Evolutionary conservation across 345 rosid genomes (phyloP).

Genomic region (Salix brachista): DNA sequence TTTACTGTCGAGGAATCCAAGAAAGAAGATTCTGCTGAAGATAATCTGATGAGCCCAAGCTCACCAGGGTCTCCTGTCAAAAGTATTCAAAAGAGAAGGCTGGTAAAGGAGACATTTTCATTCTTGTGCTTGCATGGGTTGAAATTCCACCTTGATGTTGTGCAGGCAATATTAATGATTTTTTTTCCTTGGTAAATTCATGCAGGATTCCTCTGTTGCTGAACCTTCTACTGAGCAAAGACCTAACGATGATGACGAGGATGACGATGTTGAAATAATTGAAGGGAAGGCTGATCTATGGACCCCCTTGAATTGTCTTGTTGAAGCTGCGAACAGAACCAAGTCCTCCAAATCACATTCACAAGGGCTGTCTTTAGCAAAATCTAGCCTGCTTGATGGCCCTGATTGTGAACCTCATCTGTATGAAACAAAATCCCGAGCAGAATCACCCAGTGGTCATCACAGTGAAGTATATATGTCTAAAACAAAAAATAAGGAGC

Average conservation of each 20-base stretch:
- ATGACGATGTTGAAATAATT: slow-evolving; percentile 46
- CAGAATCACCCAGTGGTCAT: slow-evolving; percentile 28
- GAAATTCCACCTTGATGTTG: slow-evolving; percentile 4
- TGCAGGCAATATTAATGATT: not conserved
- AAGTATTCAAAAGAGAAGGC: slow-evolving; percentile 52
- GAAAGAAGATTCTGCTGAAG: slow-evolving; percentile 47
- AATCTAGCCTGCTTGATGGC: slow-evolving; percentile 34
- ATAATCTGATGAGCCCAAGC: slow-evolving; percentile 51
- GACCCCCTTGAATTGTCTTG: slow-evolving; percentile 90
- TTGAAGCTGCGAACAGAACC: slow-evolving; percentile 90
- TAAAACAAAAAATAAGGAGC: slow-evolving; percentile 53
- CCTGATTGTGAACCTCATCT: slow-evolving; percentile 34
- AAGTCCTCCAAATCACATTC: slow-evolving; percentile 59
- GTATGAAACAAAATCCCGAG: slow-evolving; percentile 32
- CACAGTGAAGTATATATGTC: slow-evolving; percentile 28
- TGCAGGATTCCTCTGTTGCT: slow-evolving; percentile 57
- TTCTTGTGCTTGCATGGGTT: not conserved
- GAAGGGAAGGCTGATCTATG: slow-evolving; percentile 69
- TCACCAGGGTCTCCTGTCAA: slow-evolving; percentile 63
- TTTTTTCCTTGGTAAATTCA: slow-evolving; percentile 6
- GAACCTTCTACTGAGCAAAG: slow-evolving; percentile 40
- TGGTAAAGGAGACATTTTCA: slow-evolving; percentile 46
- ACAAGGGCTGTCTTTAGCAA: slow-evolving; percentile 41
- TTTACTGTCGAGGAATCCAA: slow-evolving; percentile 50
- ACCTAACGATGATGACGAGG: slow-evolving; percentile 34